phyloP scores from a whole-genome alignment of 2,329 filamentous ascomycete species.

The Trichophyton schoenleinii region DNA sequence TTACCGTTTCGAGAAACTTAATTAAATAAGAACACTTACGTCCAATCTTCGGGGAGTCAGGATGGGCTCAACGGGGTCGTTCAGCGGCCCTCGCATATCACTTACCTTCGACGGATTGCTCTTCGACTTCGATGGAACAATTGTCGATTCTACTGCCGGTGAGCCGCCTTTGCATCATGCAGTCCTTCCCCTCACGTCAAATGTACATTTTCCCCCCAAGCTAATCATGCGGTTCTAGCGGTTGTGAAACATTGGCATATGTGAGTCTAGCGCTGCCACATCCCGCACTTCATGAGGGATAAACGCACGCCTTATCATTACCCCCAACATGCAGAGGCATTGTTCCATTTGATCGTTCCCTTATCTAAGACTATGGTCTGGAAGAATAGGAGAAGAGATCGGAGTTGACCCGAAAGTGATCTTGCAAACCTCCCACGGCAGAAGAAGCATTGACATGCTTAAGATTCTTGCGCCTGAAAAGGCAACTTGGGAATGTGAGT shows the following conservation, averaged over 20 bases:
- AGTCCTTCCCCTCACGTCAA: not conserved
- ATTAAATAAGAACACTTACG: not conserved
- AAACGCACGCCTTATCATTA: not conserved
- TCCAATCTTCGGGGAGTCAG: not conserved
- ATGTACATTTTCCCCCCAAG: conserved; percentile 14
- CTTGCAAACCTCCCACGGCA: conserved; percentile 79
- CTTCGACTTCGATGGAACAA: conserved; percentile 39
- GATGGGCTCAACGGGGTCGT: conserved; percentile 19
- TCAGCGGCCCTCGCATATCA: conserved; percentile 29
- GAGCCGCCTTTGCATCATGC: conserved; percentile 10
- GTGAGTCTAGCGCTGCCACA: conserved; percentile 27
- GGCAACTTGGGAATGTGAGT: conserved; percentile 86
- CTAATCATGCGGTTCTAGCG: conserved; percentile 34
- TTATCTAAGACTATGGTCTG: not conserved
- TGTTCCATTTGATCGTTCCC: not conserved
- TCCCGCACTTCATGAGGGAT: not conserved
- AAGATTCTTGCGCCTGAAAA: conserved; percentile 66
- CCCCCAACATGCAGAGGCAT: not conserved
- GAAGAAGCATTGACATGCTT: conserved; percentile 76
- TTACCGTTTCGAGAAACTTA: not conserved
- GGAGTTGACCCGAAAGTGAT: conserved; percentile 75
- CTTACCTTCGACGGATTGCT: conserved; percentile 32
- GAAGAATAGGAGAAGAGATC: conserved; percentile 56
- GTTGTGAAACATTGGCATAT: conserved; percentile 53
- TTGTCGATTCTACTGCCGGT: conserved; percentile 37